phyloP scores from a whole-genome alignment of 2,329 filamentous ascomycete species.

The Spiromastix sp. region DNA sequence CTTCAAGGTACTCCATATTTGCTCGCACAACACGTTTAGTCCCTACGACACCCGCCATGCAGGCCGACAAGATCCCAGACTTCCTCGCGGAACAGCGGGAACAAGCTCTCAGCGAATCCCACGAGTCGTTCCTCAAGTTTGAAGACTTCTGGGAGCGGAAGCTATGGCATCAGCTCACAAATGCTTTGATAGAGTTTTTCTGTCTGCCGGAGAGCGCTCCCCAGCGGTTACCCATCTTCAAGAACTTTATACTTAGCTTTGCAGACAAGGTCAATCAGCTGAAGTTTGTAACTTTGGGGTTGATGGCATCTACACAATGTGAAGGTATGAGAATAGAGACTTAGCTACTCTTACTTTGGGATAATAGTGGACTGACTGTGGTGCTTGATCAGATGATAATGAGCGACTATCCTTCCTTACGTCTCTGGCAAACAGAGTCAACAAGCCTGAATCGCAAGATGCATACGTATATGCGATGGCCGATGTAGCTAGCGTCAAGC shows the following conservation, averaged over 20 bases:
- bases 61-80: slow-evolving; percentile 76
- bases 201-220: slow-evolving; percentile 66
- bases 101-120: slow-evolving; percentile 74
- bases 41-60: slow-evolving; percentile 47
- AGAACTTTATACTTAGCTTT: slow-evolving; percentile 90
- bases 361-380: slow-evolving; percentile 8
- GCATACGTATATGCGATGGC: slow-evolving; percentile 90
- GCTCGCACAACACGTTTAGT: background rate
- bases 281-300: slow-evolving; percentile 83
- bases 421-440: slow-evolving; percentile 73
- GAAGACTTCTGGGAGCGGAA: slow-evolving; percentile 98
- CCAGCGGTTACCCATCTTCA: slow-evolving; percentile 83
- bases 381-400: slow-evolving; percentile 40
- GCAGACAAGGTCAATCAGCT: slow-evolving; percentile 98
- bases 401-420: slow-evolving; percentile 80
- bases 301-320: slow-evolving; percentile 80
- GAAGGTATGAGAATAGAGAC: slow-evolving; percentile 19
- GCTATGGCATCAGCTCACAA: slow-evolving; percentile 97
- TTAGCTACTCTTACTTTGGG: too few species aligned
- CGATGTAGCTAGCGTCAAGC: slow-evolving; percentile 77
- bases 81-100: slow-evolving; percentile 89
- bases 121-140: slow-evolving; percentile 79
- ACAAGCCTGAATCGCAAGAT: slow-evolving; percentile 88
- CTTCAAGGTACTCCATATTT: background rate
- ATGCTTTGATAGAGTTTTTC: slow-evolving; percentile 81